Evolutionary conservation across 2,329 filamentous ascomycete genomes (phyloP).

Genomic region (Phialophora chinensis): DNA sequence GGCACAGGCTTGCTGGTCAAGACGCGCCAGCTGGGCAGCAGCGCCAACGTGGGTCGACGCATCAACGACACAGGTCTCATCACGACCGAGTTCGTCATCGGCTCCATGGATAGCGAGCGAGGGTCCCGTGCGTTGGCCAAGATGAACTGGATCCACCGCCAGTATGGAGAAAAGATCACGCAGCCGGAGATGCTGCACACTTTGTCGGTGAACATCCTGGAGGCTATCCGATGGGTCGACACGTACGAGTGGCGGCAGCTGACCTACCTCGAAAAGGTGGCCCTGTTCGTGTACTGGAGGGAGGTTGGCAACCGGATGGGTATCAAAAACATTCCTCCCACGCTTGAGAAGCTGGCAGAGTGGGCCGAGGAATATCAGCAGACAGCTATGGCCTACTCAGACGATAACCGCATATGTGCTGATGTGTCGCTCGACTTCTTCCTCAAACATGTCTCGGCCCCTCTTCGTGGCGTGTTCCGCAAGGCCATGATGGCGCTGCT

Average conservation of each 20-base stretch:
- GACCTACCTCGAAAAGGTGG: constrained; percentile 71
- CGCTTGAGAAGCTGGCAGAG: neutral
- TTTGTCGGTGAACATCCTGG: constrained; percentile 67
- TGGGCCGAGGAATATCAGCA: neutral
- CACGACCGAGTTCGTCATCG: constrained; percentile 54
- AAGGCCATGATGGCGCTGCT: neutral
- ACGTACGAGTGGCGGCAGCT: constrained; percentile 72
- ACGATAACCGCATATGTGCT: neutral
- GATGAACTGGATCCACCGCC: constrained; percentile 66
- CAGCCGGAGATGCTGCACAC: constrained; percentile 70
- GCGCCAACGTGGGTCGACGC: constrained; percentile 56
- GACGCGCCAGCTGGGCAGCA: constrained; percentile 56
- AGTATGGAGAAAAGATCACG: constrained; percentile 64
- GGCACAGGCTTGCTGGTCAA: constrained; percentile 57
- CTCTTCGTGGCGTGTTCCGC: neutral
- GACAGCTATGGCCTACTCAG: neutral
- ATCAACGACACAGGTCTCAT: constrained; percentile 58
- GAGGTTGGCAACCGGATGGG: constrained; percentile 72
- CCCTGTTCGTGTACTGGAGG: constrained; percentile 72
- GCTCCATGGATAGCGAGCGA: constrained; percentile 53
- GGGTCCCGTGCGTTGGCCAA: constrained; percentile 61
- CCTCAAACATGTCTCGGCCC: neutral
- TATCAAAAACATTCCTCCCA: constrained; percentile 58
- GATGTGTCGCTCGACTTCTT: neutral
- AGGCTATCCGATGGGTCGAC: constrained; percentile 68